These are phyloP conservation scores for Aspergillus campestris DNA, from an alignment of 495 filamentous ascomycete species.

Conservation along the genomic window DNA sequence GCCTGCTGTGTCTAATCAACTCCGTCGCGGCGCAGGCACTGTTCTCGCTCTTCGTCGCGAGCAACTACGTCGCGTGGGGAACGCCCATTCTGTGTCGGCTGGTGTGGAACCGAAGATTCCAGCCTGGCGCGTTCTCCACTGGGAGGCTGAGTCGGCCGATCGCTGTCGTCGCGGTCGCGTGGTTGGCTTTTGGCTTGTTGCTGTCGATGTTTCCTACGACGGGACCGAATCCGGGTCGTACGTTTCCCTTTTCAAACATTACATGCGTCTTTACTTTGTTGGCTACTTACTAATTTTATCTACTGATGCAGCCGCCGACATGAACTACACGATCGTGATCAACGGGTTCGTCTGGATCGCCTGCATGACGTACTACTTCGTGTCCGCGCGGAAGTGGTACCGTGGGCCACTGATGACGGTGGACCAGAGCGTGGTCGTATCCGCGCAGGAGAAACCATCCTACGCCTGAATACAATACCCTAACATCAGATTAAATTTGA, in stretches of 20 bases:
- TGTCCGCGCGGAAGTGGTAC: constrained; percentile 63
- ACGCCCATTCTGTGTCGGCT: constrained; percentile 50
- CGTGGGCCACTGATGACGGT: constrained; percentile 65
- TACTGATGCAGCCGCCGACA: constrained; percentile 29
- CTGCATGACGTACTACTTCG: constrained; percentile 52
- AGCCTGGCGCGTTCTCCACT: constrained; percentile 49
- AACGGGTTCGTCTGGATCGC: constrained; percentile 56
- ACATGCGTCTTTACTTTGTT: background rate
- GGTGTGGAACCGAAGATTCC: constrained; percentile 49
- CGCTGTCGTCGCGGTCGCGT: constrained; percentile 43
- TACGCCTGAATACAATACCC: too few relatives aligned
- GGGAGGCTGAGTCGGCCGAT: constrained; percentile 40
- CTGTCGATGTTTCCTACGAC: constrained; percentile 48
- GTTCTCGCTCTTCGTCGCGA: constrained; percentile 52
- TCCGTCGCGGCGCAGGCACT: constrained; percentile 47
- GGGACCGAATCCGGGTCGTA: constrained; percentile 42
- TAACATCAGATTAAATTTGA: too few relatives aligned
- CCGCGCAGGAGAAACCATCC: background rate
- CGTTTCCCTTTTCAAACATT: constrained; percentile 9
- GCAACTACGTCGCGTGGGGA: constrained; percentile 51
- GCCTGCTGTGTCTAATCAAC: constrained; percentile 47
- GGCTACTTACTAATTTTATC: constrained; percentile 3
- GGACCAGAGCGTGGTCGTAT: constrained; percentile 18
- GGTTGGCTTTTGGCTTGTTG: constrained; percentile 46
- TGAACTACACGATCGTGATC: constrained; percentile 63